These are phyloP conservation scores for Leccinum rimulosum DNA, from an alignment of 768 basidiomycete species.

Conservation along the genomic window DNA sequence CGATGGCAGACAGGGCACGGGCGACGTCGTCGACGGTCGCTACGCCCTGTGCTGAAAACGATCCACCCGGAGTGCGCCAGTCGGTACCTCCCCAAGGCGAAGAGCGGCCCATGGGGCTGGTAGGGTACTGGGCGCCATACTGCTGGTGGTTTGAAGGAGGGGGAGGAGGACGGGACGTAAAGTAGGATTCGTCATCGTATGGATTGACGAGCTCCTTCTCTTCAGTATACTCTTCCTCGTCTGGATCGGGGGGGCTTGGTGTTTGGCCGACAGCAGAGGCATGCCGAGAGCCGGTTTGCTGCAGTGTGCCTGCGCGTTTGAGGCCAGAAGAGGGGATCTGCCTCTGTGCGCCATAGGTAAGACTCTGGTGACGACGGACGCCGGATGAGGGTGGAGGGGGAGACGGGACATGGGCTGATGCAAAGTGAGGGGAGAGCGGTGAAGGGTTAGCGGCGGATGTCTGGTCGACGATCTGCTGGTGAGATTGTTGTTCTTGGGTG, in stretches of 20 bases:
- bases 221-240: slow-evolving; percentile 51
- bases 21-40: slow-evolving; percentile 70
- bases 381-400: slow-evolving; percentile 68
- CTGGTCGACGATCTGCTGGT: slow-evolving; percentile 52
- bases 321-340: slow-evolving; percentile 52
- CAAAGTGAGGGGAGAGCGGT: slow-evolving; percentile 64
- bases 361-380: slow-evolving; percentile 77
- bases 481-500: slow-evolving; percentile 31
- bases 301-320: slow-evolving; percentile 73
- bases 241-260: slow-evolving; percentile 49
- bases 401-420: slow-evolving; percentile 52
- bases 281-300: slow-evolving; percentile 43
- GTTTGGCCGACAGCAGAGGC: slow-evolving; percentile 31
- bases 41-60: slow-evolving; percentile 27
- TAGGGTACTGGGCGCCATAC: slow-evolving; percentile 42
- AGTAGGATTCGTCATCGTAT: slow-evolving; percentile 54
- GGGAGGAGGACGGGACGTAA: slow-evolving; percentile 39
- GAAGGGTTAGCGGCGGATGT: slow-evolving; percentile 39
- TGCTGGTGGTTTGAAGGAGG: slow-evolving; percentile 41
- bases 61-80: slow-evolving; percentile 50
- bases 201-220: slow-evolving; percentile 42
- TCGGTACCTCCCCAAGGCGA: slow-evolving; percentile 66
- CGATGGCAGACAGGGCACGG: slow-evolving; percentile 67
- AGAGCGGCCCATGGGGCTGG: slow-evolving; percentile 58
- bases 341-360: slow-evolving; percentile 67